Conservation (phyloP, 2,329 filamentous ascomycete species). For the Teratosphaeriaceae sp. region DNA sequence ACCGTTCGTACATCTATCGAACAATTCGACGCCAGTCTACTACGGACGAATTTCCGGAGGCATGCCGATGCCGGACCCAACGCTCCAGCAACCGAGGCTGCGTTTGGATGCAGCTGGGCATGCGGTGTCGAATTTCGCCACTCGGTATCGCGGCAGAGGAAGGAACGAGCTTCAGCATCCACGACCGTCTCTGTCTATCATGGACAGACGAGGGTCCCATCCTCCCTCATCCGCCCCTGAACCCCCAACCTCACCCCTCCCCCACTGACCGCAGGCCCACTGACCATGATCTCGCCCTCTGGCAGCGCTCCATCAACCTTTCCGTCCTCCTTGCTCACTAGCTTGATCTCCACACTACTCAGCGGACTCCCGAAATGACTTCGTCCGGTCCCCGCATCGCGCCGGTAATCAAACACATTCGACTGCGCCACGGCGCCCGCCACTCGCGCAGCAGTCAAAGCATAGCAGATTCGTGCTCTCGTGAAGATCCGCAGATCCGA, state of each 20-base stretch:
- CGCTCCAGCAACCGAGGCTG: too few species aligned
- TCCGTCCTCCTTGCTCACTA: constrained; percentile 30
- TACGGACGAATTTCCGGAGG: too few species aligned
- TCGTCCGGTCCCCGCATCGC: constrained; percentile 38
- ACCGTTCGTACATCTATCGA: too few species aligned
- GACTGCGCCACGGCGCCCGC: constrained; percentile 87
- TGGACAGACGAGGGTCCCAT: constrained; percentile 30
- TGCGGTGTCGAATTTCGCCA: too few species aligned
- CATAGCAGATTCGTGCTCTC: constrained; percentile 74
- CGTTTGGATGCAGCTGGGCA: too few species aligned
- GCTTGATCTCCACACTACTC: constrained; percentile 69
- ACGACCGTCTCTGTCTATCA: neutral
- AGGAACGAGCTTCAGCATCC: neutral
- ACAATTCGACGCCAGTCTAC: too few species aligned
- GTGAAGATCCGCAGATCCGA: constrained; percentile 79
- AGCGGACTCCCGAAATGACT: constrained; percentile 78
- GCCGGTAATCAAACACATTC: constrained; percentile 77
- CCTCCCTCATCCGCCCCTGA: constrained; percentile 58
- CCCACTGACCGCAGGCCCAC: constrained; percentile 67
- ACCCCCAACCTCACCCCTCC: constrained; percentile 58
- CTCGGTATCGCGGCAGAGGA: too few species aligned
- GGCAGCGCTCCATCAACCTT: constrained; percentile 56
- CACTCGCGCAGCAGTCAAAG: constrained; percentile 72
- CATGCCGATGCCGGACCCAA: too few species aligned
- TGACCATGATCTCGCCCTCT: constrained; percentile 52